A percentile compares a stretch with the other conserved stretches of the same genome.
Evolutionary conservation across 1,284 basidiomycete genomes (phyloP).

Genomic region (Cronartium quercuum): DNA sequence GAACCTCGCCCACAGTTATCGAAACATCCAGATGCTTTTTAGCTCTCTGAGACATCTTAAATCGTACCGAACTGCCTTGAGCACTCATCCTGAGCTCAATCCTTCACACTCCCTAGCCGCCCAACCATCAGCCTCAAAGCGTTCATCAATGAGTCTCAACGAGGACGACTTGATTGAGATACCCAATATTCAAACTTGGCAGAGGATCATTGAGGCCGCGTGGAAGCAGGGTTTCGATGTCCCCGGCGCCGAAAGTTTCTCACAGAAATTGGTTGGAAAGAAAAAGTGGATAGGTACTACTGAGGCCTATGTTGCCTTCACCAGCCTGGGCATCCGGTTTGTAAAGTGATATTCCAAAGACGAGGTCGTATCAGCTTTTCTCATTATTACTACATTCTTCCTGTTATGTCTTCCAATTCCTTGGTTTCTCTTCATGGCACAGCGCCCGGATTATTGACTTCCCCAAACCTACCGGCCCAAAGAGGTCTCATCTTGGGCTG

Average conservation of each 20-base stretch:
- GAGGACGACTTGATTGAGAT: constrained; percentile 17
- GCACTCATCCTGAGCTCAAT: neutral
- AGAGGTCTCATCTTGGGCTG: neutral
- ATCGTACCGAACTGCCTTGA: neutral
- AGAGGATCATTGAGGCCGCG: constrained; percentile 44
- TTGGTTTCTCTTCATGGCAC: neutral
- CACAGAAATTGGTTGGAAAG: constrained; percentile 41
- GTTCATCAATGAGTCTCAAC: neutral
- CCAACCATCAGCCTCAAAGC: neutral
- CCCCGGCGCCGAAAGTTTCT: constrained; percentile 43
- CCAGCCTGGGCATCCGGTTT: constrained; percentile 43
- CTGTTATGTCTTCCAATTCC: neutral
- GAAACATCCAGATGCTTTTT: constrained; percentile 46
- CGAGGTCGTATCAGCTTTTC: neutral
- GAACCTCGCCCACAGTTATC: constrained; percentile 34
- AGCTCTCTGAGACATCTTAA: constrained; percentile 33
- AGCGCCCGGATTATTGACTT: neutral
- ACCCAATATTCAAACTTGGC: constrained; percentile 43
- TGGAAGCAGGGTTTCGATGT: constrained; percentile 45
- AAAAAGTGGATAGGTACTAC: constrained; percentile 47
- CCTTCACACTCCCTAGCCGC: neutral
- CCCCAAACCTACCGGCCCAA: neutral
- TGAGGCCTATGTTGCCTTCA: constrained; percentile 45
- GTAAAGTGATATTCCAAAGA: neutral
- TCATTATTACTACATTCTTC: neutral